A percentile compares a stretch with the other conserved stretches of the same genome.
phyloP scores from a whole-genome alignment of 345 rosid genomes.

The Eucalyptus pumila region DNA sequence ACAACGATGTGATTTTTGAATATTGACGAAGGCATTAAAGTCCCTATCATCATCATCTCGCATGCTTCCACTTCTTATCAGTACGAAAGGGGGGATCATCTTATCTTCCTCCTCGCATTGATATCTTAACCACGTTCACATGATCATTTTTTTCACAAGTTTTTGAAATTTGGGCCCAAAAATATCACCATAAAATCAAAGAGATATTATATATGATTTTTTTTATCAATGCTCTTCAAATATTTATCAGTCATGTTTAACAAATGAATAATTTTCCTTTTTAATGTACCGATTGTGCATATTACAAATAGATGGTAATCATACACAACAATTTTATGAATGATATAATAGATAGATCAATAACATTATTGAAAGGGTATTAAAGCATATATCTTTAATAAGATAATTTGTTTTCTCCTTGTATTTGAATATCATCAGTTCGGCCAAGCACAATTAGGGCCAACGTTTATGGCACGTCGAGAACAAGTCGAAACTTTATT shows the following conservation, averaged over 20 bases:
- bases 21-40: neutral
- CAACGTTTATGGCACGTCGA: neutral
- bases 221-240: neutral
- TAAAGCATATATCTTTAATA: neutral
- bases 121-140: neutral
- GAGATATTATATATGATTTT: neutral
- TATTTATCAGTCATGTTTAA: neutral
- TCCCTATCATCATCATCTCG: neutral
- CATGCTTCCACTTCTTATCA: neutral
- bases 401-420: neutral
- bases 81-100: neutral
- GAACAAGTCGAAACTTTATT: neutral
- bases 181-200: neutral
- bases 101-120: neutral
- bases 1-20: neutral
- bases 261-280: neutral
- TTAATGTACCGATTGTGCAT: neutral
- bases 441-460: neutral
- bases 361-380: neutral
- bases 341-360: neutral
- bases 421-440: neutral
- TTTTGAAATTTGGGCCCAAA: neutral
- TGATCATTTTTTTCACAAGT: neutral
- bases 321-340: neutral
- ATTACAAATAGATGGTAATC: neutral